A percentile compares a stretch with the other conserved stretches of the same genome.
These are phyloP conservation scores for Alternaria burnsii DNA, from an alignment of 2,329 filamentous ascomycete species.

Conservation along the genomic window DNA sequence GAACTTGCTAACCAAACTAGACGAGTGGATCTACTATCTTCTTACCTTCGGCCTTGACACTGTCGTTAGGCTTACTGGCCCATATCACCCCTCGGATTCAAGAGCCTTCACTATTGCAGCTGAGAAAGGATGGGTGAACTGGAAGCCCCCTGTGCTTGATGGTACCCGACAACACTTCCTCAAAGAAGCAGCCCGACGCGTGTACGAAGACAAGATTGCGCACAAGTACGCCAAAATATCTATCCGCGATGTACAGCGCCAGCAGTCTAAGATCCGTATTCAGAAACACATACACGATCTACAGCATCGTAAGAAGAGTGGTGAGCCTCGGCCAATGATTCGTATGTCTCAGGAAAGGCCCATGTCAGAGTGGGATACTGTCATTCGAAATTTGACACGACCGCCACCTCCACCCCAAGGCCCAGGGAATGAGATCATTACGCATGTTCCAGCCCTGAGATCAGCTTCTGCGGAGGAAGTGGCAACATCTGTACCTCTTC, in stretches of 20 bases:
- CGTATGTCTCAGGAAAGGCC: slow-evolving; percentile 54
- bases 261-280: slow-evolving; percentile 54
- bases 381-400: slow-evolving; percentile 42
- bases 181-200: slow-evolving; percentile 66
- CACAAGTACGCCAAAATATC: slow-evolving; percentile 46
- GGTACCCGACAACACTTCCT: slow-evolving; percentile 65
- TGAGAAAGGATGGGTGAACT: slow-evolving; percentile 64
- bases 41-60: slow-evolving; percentile 66
- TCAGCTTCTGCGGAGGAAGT: slow-evolving; percentile 29
- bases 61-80: slow-evolving; percentile 61
- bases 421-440: slow-evolving; percentile 36
- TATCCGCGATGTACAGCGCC: slow-evolving; percentile 48
- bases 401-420: slow-evolving; percentile 25
- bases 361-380: slow-evolving; percentile 51
- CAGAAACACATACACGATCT: slow-evolving; percentile 56
- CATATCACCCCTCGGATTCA: slow-evolving; percentile 46
- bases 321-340: slow-evolving; percentile 45
- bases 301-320: slow-evolving; percentile 47
- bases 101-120: slow-evolving; percentile 63
- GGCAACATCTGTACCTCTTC: slow-evolving; percentile 27
- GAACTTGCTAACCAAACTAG: slow-evolving; percentile 44
- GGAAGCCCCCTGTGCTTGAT: slow-evolving; percentile 58
- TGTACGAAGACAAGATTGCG: slow-evolving; percentile 64
- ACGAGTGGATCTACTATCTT: slow-evolving; percentile 69
- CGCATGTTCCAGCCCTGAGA: slow-evolving; percentile 41